Conservation (phyloP, 768 basidiomycete genomes). For the Royoungia palumana region DNA sequence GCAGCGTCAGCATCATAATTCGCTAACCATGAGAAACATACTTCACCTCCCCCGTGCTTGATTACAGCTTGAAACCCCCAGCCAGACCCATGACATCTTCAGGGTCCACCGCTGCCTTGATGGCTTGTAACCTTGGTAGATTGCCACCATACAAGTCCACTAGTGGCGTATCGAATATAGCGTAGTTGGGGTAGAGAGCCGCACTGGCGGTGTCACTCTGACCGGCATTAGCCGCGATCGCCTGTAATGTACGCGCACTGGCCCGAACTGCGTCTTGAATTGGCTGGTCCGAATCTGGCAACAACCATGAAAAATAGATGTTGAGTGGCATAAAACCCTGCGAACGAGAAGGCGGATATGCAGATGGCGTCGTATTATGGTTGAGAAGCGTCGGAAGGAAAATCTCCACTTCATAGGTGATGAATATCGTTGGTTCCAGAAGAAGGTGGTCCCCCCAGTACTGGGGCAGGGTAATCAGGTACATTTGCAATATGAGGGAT, state of each 20-base stretch:
- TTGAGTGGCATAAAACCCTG: constrained; percentile 41
- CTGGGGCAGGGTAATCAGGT: neutral
- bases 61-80: constrained; percentile 47
- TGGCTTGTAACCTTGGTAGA: constrained; percentile 29
- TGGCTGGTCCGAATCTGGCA: neutral
- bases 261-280: constrained; percentile 37
- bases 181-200: constrained; percentile 56
- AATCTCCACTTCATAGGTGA: constrained; percentile 41
- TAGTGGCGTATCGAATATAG: constrained; percentile 48
- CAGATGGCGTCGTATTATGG: constrained; percentile 37
- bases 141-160: constrained; percentile 47
- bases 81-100: constrained; percentile 57
- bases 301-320: constrained; percentile 34
- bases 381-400: constrained; percentile 44
- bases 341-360: constrained; percentile 44
- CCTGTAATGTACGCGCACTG: constrained; percentile 37
- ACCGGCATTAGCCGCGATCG: constrained; percentile 37
- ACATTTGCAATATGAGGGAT: too few species aligned
- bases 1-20: too few species aligned
- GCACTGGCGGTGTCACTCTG: constrained; percentile 35
- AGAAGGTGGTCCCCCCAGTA: constrained; percentile 4
- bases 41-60: too few species aligned
- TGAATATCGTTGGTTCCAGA: neutral
- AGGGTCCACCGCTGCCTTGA: constrained; percentile 52
- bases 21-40: too few species aligned